These are phyloP conservation scores for Colletotrichum agaves DNA, from an alignment of 2,329 filamentous ascomycete genomes.

Conservation along the genomic window DNA sequence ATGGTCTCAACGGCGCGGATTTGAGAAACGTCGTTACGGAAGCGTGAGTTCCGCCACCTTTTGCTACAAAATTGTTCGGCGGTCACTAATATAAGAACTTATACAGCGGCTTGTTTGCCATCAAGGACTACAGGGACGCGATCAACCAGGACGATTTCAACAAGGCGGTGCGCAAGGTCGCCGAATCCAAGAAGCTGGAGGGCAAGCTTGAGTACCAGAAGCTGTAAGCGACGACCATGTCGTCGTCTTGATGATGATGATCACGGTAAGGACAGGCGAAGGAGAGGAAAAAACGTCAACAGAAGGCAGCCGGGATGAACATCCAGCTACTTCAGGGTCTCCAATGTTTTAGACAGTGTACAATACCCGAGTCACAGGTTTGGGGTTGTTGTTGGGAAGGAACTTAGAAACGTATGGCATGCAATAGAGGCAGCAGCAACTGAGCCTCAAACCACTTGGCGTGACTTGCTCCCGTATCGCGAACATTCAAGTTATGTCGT, in stretches of 20 bases:
- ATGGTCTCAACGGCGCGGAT: constrained; percentile 97
- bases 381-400: constrained; percentile 35
- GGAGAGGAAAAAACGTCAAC: constrained; percentile 4
- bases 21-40: constrained; percentile 97
- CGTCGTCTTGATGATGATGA: background rate
- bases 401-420: constrained; percentile 14
- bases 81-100: constrained; percentile 42
- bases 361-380: constrained; percentile 37
- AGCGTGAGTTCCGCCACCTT: constrained; percentile 74
- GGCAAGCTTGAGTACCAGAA: constrained; percentile 99
- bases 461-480: background rate
- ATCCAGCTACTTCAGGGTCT: constrained; percentile 16
- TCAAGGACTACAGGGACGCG: constrained; percentile 96
- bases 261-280: background rate
- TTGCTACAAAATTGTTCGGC: background rate
- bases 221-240: constrained; percentile 61
- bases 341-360: constrained; percentile 35
- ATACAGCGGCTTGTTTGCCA: constrained; percentile 88
- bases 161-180: constrained; percentile 97
- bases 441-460: background rate
- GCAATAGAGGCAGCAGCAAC: constrained; percentile 21
- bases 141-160: constrained; percentile 99
- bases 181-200: constrained; percentile 97
- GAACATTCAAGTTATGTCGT: background rate
- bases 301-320: constrained; percentile 6